These are phyloP conservation scores for Termitomyces sp. DNA, from an alignment of 768 basidiomycete genomes.

Conservation along the genomic window DNA sequence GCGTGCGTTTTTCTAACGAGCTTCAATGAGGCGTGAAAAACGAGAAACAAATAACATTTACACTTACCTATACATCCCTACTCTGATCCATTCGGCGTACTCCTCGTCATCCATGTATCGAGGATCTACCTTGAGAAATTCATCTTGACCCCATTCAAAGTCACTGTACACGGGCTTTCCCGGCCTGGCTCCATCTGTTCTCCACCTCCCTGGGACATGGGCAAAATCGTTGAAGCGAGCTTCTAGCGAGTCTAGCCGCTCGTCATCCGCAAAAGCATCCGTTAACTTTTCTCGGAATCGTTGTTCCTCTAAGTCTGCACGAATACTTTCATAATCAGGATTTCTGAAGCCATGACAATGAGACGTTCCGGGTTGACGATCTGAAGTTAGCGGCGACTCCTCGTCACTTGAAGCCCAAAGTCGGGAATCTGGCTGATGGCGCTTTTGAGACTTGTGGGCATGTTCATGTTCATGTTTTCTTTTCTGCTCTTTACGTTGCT, in stretches of 20 bases:
- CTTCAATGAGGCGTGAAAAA: not conserved
- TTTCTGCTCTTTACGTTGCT: conserved; percentile 28
- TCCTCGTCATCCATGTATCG: conserved; percentile 75
- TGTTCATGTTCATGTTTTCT: conserved; percentile 21
- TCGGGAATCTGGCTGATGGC: conserved; percentile 11
- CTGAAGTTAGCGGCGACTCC: conserved; percentile 15
- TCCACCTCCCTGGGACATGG: conserved; percentile 73
- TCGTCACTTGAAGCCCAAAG: conserved; percentile 49
- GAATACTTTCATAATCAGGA: conserved; percentile 41
- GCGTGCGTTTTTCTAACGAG: conserved; percentile 57
- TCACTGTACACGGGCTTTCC: conserved; percentile 16
- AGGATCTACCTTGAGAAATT: conserved; percentile 37
- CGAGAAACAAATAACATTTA: not conserved
- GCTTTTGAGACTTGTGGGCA: conserved; percentile 13
- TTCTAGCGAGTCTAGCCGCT: conserved; percentile 57
- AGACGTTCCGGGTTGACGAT: conserved; percentile 14
- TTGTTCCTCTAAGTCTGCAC: conserved; percentile 54
- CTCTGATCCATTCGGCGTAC: conserved; percentile 81
- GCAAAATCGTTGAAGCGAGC: conserved; percentile 60
- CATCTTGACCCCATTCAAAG: conserved; percentile 21
- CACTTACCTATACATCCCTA: conserved; percentile 71
- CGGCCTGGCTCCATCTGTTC: conserved; percentile 22
- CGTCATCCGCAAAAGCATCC: conserved; percentile 68
- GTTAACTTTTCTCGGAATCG: conserved; percentile 70
- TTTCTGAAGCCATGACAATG: conserved; percentile 12